phyloP scores from a whole-genome alignment of 139 green algal species.

The Mesotaenium endlicherianum region DNA sequence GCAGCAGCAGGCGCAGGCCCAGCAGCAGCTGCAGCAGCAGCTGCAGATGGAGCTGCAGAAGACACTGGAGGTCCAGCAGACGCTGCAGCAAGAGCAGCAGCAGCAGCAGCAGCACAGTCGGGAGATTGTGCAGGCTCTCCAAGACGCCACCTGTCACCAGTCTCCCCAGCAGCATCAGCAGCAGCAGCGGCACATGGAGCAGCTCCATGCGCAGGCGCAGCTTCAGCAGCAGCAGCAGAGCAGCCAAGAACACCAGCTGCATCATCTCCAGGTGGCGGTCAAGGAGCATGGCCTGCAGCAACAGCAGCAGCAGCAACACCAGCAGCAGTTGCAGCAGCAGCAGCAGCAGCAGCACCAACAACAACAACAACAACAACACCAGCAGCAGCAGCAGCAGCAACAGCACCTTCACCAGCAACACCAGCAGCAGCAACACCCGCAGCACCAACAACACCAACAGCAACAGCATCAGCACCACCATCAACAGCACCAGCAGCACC shows the following conservation, averaged over 20 bases:
- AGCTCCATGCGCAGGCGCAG: not conserved
- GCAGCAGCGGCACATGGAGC: not conserved
- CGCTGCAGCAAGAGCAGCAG: conserved; percentile 1
- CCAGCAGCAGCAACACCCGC: too few species aligned
- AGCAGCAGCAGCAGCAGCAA: too few species aligned
- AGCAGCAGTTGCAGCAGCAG: conserved; percentile 12
- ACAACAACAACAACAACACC: too few species aligned
- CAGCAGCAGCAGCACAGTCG: not conserved
- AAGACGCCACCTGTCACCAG: not conserved
- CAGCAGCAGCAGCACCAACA: too few species aligned
- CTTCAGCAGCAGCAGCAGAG: conserved; percentile 5
- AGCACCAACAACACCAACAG: too few species aligned
- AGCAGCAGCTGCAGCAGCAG: not conserved
- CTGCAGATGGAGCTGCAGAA: not conserved
- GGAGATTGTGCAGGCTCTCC: not conserved
- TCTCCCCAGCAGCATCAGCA: not conserved
- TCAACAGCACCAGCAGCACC: not conserved
- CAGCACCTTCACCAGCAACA: too few species aligned
- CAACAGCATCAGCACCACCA: too few species aligned
- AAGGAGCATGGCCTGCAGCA: not conserved
- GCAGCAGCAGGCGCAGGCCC: too few species aligned
- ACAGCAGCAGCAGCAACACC: too few species aligned
- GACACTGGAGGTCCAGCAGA: not conserved
- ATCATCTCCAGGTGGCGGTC: not conserved
- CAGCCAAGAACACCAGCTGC: not conserved